A percentile compares a stretch with the other conserved stretches of the same genome.
These are phyloP conservation scores for Coprinopsis cinerea DNA, from an alignment of 768 basidiomycete species.

Conservation along the genomic window DNA sequence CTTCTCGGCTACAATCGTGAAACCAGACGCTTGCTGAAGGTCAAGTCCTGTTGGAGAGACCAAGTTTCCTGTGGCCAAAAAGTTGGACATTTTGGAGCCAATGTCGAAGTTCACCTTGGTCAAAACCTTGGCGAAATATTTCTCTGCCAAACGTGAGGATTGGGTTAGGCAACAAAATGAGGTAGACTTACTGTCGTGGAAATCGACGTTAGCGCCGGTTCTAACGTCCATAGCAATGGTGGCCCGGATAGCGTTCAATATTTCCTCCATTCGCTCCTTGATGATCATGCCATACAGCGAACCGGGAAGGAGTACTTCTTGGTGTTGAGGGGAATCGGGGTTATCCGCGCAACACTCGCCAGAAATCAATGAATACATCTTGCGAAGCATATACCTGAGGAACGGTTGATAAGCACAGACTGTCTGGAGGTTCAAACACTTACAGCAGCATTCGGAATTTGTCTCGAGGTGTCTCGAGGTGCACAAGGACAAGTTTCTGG, in stretches of 20 bases:
- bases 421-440: slow-evolving; percentile 35
- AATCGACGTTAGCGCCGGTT: slow-evolving; percentile 77
- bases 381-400: slow-evolving; percentile 91
- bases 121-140: slow-evolving; percentile 71
- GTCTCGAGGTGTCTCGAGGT: slow-evolving; percentile 80
- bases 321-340: slow-evolving; percentile 97
- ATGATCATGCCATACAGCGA: slow-evolving; percentile 94
- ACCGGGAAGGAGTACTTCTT: slow-evolving; percentile 94
- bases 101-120: slow-evolving; percentile 86
- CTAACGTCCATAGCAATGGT: slow-evolving; percentile 71
- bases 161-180: slow-evolving; percentile 1
- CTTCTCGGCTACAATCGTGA: slow-evolving; percentile 98
- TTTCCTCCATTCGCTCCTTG: slow-evolving; percentile 94
- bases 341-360: slow-evolving; percentile 90
- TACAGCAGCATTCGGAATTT: slow-evolving; percentile 94
- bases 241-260: slow-evolving; percentile 62
- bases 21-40: slow-evolving; percentile 96
- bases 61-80: slow-evolving; percentile 95
- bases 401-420: slow-evolving; percentile 7
- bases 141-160: slow-evolving; percentile 35
- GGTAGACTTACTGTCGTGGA: slow-evolving; percentile 68
- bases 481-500: slow-evolving; percentile 83
- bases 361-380: slow-evolving; percentile 87
- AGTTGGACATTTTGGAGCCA: slow-evolving; percentile 84
- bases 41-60: slow-evolving; percentile 94